Conservation (phyloP, 108 stramenopile genomes). For the Cyclostephanos invisitatus region DNA sequence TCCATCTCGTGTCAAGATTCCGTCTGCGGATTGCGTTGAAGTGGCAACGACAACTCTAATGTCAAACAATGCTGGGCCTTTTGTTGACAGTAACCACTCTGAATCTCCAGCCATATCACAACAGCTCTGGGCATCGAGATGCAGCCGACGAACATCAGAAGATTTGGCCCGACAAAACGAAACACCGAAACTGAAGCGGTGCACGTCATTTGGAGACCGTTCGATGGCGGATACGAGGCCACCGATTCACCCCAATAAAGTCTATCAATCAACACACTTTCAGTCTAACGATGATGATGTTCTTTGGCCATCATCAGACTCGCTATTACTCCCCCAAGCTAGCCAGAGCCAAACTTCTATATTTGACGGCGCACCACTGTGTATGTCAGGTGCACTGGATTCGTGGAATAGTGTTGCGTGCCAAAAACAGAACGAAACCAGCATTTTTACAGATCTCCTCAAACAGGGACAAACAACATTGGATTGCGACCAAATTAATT, state of each 20-base stretch:
- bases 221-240: slow-evolving; percentile 3
- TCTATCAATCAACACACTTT: slow-evolving; percentile 4
- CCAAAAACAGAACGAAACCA: slow-evolving; percentile 44
- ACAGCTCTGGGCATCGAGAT: slow-evolving; percentile 22
- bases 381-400: slow-evolving; percentile 35
- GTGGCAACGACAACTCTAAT: slow-evolving; percentile 27
- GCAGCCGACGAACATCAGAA: not conserved
- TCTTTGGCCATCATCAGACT: slow-evolving; percentile 24
- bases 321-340: slow-evolving; percentile 11
- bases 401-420: slow-evolving; percentile 31
- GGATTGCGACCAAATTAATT: slow-evolving; percentile 18
- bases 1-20: slow-evolving; percentile 7
- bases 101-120: slow-evolving; percentile 17
- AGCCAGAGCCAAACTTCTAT: slow-evolving; percentile 28
- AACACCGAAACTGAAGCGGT: not conserved
- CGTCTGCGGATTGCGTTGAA: slow-evolving; percentile 17
- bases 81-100: slow-evolving; percentile 17
- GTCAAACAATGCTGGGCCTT: slow-evolving; percentile 22
- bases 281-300: slow-evolving; percentile 4
- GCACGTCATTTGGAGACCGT: slow-evolving; percentile 15
- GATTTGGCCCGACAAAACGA: not conserved
- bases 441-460: slow-evolving; percentile 62
- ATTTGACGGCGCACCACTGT: slow-evolving; percentile 35
- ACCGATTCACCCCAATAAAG: not conserved
- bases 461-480: not conserved